These are phyloP conservation scores for Amylocystis lapponica DNA, from an alignment of 768 basidiomycete species.

Conservation along the genomic window DNA sequence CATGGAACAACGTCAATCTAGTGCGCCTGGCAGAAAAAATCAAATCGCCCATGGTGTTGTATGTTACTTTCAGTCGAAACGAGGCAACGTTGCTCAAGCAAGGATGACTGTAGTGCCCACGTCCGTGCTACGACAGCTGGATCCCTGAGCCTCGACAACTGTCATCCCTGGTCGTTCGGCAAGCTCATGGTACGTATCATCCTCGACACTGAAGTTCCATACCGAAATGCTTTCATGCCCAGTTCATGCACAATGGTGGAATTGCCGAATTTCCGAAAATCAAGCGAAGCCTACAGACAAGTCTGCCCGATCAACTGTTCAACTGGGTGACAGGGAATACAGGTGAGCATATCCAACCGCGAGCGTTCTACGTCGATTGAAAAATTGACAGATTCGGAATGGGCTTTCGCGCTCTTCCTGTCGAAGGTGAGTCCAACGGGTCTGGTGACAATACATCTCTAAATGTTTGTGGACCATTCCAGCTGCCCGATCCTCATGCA, in stretches of 20 bases:
- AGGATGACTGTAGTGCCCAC: conserved; percentile 56
- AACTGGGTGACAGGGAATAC: conserved; percentile 90
- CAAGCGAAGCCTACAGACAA: conserved; percentile 74
- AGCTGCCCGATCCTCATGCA: conserved; percentile 81
- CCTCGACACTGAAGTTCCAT: too few relatives aligned
- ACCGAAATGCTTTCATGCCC: background rate
- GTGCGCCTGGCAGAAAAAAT: conserved; percentile 95
- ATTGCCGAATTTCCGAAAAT: conserved; percentile 78
- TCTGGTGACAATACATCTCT: background rate
- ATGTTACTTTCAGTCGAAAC: conserved; percentile 24
- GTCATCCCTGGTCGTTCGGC: conserved; percentile 90
- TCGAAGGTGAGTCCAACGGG: conserved; percentile 53
- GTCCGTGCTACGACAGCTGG: conserved; percentile 93
- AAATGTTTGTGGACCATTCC: background rate
- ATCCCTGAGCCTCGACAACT: conserved; percentile 87
- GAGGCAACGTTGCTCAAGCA: background rate
- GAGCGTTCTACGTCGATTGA: background rate
- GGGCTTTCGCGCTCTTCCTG: conserved; percentile 91
- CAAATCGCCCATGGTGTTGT: conserved; percentile 94
- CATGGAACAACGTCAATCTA: conserved; percentile 95
- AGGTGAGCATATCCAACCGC: conserved; percentile 40
- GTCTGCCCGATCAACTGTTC: conserved; percentile 79
- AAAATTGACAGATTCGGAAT: conserved; percentile 73
- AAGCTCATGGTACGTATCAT: conserved; percentile 78
- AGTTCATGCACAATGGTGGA: conserved; percentile 99